Percentiles rank a stretch among this genome's conserved stretches.
Evolutionary conservation across 1,284 basidiomycete species (phyloP).

Genomic region (Moesziomyces antarcticus): DNA sequence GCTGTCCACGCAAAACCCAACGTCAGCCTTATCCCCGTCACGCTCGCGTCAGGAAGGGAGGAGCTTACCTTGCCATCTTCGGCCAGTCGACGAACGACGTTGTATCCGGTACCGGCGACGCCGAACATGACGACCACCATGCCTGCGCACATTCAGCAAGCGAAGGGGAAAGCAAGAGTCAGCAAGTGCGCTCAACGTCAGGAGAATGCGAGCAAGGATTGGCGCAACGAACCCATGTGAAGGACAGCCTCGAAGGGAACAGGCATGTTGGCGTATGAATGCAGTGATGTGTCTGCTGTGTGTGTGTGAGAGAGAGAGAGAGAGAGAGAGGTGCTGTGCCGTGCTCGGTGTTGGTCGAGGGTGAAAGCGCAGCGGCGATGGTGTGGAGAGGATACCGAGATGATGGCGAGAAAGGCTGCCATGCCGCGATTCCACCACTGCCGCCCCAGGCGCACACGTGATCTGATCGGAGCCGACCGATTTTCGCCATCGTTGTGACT

Average conservation of each 20-base stretch:
- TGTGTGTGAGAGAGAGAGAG: neutral
- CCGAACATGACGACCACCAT: constrained; percentile 67
- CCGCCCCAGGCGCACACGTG: constrained; percentile 3
- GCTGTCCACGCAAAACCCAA: constrained; percentile 27
- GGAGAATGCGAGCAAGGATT: too few relatives aligned
- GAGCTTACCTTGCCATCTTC: constrained; percentile 66
- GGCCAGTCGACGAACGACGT: constrained; percentile 54
- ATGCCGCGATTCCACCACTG: too few relatives aligned
- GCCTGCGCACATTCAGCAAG: constrained; percentile 9
- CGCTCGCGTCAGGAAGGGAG: neutral
- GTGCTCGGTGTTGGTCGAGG: neutral
- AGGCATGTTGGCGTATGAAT: constrained; percentile 54
- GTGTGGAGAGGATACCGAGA: constrained; percentile 5
- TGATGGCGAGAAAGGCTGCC: neutral
- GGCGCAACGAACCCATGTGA: constrained; percentile 65
- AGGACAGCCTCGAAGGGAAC: constrained; percentile 67
- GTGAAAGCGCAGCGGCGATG: neutral
- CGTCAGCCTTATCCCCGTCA: too few relatives aligned
- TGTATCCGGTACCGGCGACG: constrained; percentile 66
- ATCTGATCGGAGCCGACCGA: constrained; percentile 24
- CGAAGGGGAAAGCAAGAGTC: too few relatives aligned
- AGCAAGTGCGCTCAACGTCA: too few relatives aligned
- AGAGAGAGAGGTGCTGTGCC: neutral
- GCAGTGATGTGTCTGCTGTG: too few relatives aligned
- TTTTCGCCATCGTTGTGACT: neutral